A percentile compares a stretch with the other conserved stretches of the same genome.
These are phyloP conservation scores for Talaromyces pinophilus DNA, from an alignment of 2,329 filamentous ascomycete genomes.

Conservation along the genomic window DNA sequence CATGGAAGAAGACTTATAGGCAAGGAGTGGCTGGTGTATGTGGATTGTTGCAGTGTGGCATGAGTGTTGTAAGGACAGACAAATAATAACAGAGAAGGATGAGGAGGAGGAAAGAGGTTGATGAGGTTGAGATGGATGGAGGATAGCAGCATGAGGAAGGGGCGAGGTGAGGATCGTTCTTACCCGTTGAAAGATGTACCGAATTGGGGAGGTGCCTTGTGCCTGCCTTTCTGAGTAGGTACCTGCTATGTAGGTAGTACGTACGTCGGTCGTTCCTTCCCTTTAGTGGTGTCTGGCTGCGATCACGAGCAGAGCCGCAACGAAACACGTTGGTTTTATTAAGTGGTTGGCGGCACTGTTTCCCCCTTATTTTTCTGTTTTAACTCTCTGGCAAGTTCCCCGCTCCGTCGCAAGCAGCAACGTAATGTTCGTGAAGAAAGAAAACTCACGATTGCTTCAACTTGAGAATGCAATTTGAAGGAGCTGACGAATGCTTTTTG, in stretches of 20 bases:
- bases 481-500: constrained; percentile 19
- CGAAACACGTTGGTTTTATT: background rate
- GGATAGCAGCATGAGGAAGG: background rate
- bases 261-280: background rate
- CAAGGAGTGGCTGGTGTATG: background rate
- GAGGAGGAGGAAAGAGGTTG: background rate
- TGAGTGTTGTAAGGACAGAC: background rate
- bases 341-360: background rate
- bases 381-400: background rate
- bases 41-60: background rate
- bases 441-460: background rate
- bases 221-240: constrained; percentile 3
- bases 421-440: constrained; percentile 4
- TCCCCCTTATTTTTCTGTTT: background rate
- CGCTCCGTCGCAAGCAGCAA: constrained; percentile 8
- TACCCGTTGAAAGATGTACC: constrained; percentile 2
- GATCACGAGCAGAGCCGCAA: constrained; percentile 16
- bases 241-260: background rate
- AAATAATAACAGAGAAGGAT: background rate
- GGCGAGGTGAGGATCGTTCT: background rate
- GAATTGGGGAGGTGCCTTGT: background rate
- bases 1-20: background rate
- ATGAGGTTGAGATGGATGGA: background rate
- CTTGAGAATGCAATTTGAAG: background rate
- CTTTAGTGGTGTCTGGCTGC: background rate